Evolutionary conservation across 2,329 filamentous ascomycete genomes (phyloP).

Genomic region (Paecilomyces sp.): DNA sequence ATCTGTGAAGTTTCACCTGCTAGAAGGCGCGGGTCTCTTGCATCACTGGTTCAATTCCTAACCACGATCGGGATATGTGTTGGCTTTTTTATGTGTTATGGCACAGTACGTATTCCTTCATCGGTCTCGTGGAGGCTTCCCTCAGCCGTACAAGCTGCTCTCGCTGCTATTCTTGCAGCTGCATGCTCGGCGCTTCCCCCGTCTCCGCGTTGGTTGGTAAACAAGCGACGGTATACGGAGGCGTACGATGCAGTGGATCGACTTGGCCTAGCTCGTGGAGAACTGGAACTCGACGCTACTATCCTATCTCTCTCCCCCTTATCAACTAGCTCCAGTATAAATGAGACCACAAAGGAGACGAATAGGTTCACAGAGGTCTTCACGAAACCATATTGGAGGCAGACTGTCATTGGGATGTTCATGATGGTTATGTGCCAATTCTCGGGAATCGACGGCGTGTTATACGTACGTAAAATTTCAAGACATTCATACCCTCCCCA

Average conservation of each 20-base stretch:
- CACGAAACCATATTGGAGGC: neutral
- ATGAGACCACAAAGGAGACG: neutral
- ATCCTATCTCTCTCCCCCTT: neutral
- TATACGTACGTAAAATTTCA: neutral
- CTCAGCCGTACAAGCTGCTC: constrained; percentile 1
- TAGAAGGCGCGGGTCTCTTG: neutral
- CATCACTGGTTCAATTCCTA: neutral
- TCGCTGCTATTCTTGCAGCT: neutral
- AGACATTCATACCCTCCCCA: neutral
- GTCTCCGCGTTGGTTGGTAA: neutral
- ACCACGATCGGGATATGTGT: neutral
- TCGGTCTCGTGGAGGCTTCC: constrained; percentile 1
- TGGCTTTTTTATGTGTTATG: neutral
- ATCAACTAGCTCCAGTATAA: neutral
- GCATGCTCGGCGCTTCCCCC: neutral
- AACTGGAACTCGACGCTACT: neutral
- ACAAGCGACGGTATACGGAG: neutral
- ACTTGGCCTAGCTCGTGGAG: neutral
- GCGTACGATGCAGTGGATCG: neutral
- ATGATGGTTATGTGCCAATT: neutral
- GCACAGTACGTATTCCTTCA: neutral
- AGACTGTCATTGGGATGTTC: neutral
- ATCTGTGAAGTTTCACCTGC: neutral
- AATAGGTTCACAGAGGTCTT: neutral
- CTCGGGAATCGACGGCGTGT: neutral